Conservation (phyloP, 2,329 filamentous ascomycete species). For the Seiridium unicorne region DNA sequence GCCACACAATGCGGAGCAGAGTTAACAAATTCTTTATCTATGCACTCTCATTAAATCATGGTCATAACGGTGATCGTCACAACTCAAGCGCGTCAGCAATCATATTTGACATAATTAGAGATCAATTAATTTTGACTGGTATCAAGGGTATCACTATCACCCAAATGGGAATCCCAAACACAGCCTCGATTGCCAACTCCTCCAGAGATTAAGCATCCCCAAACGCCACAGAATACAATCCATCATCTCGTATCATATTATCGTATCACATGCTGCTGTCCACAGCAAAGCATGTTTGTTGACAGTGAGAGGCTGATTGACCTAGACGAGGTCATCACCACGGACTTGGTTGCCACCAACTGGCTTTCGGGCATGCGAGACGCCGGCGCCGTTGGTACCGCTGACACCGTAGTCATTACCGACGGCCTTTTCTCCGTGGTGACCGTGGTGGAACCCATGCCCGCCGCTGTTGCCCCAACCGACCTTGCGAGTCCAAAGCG, state of each 20-base stretch:
- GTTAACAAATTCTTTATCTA: no score
- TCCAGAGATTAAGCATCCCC: neutral
- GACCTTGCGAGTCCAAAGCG: conserved; percentile 57
- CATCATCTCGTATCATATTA: neutral
- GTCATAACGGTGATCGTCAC: no score
- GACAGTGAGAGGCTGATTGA: neutral
- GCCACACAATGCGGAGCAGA: neutral
- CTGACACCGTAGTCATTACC: neutral
- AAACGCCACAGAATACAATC: neutral
- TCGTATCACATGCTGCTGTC: neutral
- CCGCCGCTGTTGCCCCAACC: conserved; percentile 51
- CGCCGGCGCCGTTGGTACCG: neutral
- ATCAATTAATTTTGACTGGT: neutral
- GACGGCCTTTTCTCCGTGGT: neutral
- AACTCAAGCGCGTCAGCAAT: neutral
- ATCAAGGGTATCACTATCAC: neutral
- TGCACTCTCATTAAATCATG: no score
- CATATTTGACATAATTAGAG: neutral
- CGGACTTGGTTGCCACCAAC: neutral
- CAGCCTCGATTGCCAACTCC: no score
- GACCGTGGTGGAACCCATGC: conserved; percentile 1
- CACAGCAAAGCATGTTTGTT: no score
- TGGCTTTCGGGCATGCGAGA: neutral
- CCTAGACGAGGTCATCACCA: conserved; percentile 1
- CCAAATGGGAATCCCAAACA: neutral